Percentiles rank a stretch among this genome's conserved stretches.
These are phyloP conservation scores for Amaranthus palmeri DNA, from an alignment of 148 eudicot genomes.

Conservation along the genomic window DNA sequence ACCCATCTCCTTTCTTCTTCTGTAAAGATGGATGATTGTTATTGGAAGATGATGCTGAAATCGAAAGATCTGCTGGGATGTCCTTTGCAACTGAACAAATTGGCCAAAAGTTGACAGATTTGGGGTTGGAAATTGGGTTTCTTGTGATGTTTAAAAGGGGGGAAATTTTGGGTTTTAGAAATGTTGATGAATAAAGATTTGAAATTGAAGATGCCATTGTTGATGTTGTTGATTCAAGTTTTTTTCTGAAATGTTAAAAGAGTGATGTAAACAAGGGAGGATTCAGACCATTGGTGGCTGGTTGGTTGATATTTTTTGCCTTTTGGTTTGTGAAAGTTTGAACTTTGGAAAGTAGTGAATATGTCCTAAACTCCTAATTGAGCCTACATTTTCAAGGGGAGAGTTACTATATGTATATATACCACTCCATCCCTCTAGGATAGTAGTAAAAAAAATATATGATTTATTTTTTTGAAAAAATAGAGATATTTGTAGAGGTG, in stretches of 20 bases:
- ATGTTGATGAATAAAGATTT: constrained; percentile 42
- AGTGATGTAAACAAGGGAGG: constrained; percentile 11
- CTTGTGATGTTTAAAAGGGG: constrained; percentile 9
- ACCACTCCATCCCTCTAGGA: too few relatives aligned
- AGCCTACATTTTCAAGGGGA: not conserved
- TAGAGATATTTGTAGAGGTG: too few relatives aligned
- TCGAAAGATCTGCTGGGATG: constrained; percentile 24
- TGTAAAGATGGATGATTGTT: constrained; percentile 13
- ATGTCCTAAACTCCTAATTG: not conserved
- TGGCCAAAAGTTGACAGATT: constrained; percentile 22
- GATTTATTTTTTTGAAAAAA: too few relatives aligned
- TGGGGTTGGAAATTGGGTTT: constrained; percentile 23
- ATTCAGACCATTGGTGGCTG: not conserved
- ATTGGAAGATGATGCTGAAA: not conserved
- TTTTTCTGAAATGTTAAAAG: constrained; percentile 1
- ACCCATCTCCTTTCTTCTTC: constrained; percentile 21
- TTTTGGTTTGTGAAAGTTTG: not conserved
- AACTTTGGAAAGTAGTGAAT: not conserved
- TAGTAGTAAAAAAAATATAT: too few relatives aligned
- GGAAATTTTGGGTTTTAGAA: constrained; percentile 32
- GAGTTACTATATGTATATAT: not conserved
- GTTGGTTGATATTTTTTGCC: not conserved
- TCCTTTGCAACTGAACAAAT: constrained; percentile 43
- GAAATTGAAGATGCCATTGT: constrained; percentile 55
- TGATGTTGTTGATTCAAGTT: not conserved